Evolutionary conservation across 306 rosid genomes (phyloP).

Genomic region (Quercus dentata): DNA sequence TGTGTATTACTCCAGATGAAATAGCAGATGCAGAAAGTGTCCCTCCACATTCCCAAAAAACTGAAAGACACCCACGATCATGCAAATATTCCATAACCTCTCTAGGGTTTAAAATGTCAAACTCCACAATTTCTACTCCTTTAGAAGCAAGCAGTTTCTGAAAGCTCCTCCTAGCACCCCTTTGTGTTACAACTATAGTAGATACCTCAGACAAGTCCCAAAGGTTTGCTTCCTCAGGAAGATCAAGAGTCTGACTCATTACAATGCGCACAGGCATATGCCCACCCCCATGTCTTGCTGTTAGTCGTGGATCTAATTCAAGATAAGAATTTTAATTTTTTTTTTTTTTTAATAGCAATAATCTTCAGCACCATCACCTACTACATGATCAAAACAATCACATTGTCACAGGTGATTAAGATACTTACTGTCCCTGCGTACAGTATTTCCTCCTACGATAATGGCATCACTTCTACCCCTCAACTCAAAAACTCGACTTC

Average conservation of each 20-base stretch:
- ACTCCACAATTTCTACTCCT: constrained; percentile 97
- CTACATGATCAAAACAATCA: not conserved
- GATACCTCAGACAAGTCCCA: constrained; percentile 79
- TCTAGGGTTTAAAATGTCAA: constrained; percentile 72
- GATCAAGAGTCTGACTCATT: constrained; percentile 72
- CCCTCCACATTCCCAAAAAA: constrained; percentile 97
- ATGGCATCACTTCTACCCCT: constrained; percentile 94
- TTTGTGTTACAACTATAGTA: constrained; percentile 85
- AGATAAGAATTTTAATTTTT: not conserved
- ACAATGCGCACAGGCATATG: constrained; percentile 84
- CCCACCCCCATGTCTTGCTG: constrained; percentile 92
- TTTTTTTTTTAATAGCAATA: not conserved
- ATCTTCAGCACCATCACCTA: constrained; percentile 5
- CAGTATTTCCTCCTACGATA: constrained; percentile 89
- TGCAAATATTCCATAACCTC: constrained; percentile 93
- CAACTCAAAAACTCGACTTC: constrained; percentile 68
- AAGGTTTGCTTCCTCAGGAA: constrained; percentile 78
- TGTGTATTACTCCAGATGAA: constrained; percentile 83
- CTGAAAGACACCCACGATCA: constrained; percentile 84
- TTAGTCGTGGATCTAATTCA: constrained; percentile 73
- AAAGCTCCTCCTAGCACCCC: constrained; percentile 85
- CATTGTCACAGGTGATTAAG: constrained; percentile 4
- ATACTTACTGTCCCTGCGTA: constrained; percentile 79
- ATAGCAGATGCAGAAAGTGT: constrained; percentile 92
- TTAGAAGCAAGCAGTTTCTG: constrained; percentile 92